Evolutionary conservation across 2,329 filamentous ascomycete genomes (phyloP).

Genomic region (Elsinoe batatas): DNA sequence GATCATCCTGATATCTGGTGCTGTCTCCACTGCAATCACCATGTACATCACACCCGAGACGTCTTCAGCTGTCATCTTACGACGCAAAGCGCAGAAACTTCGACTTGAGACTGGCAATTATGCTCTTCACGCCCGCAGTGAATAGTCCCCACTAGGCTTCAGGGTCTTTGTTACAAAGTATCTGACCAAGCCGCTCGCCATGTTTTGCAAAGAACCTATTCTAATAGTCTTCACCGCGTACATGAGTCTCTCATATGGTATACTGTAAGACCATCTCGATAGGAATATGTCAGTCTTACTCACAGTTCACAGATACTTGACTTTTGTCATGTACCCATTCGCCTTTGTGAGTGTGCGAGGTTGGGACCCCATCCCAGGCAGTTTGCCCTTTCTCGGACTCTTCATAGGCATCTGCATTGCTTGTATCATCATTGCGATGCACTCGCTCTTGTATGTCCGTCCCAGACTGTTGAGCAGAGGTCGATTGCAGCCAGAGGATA

Average conservation of each 20-base stretch:
- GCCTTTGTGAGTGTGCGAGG: conserved; percentile 26
- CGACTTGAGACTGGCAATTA: conserved; percentile 40
- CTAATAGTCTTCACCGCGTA: conserved; percentile 38
- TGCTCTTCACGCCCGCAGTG: conserved; percentile 36
- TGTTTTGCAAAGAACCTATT: conserved; percentile 42
- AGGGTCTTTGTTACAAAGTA: conserved; percentile 35
- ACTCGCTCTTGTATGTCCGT: conserved; percentile 3
- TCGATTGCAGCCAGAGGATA: conserved; percentile 31
- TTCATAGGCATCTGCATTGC: conserved; percentile 38
- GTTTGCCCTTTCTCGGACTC: conserved; percentile 36
- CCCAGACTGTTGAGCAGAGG: conserved; percentile 26
- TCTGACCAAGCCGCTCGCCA: conserved; percentile 29
- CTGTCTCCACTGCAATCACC: conserved; percentile 33
- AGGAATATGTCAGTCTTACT: conserved; percentile 2
- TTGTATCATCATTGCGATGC: conserved; percentile 57
- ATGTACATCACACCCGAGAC: conserved; percentile 44
- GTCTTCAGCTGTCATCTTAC: conserved; percentile 40
- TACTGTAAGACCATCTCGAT: conserved; percentile 12
- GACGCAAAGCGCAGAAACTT: conserved; percentile 38
- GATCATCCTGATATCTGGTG: conserved; percentile 42
- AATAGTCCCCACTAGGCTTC: conserved; percentile 33
- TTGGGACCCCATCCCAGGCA: conserved; percentile 32
- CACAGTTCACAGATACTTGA: conserved; percentile 31
- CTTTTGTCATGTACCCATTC: conserved; percentile 25
- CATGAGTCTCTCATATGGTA: conserved; percentile 26